These are phyloP conservation scores for Panicum miliaceum DNA, from an alignment of 176 grass and related monocot genomes.

Conservation along the genomic window DNA sequence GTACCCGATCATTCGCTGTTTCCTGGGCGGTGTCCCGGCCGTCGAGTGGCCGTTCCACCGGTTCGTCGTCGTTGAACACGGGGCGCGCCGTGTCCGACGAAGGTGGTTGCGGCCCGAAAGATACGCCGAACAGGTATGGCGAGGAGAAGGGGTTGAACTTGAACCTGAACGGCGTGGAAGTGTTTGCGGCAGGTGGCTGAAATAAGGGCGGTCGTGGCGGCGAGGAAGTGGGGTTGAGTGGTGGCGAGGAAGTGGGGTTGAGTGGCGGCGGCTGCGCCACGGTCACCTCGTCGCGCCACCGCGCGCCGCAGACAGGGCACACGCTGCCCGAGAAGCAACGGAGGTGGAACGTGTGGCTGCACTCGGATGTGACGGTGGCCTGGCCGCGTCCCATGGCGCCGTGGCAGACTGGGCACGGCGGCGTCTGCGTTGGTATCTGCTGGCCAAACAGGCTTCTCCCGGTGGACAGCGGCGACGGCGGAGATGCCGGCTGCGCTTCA, in stretches of 20 bases:
- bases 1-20: not conserved
- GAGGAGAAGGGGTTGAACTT: too few relatives aligned
- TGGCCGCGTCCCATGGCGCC: not conserved
- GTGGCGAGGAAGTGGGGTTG: not conserved
- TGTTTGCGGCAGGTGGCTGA: not conserved
- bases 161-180: too few relatives aligned
- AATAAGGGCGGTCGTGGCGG: not conserved
- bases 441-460: not conserved
- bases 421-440: not conserved
- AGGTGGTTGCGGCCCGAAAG: not conserved
- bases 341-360: not conserved
- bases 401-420: not conserved
- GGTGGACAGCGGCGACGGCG: not conserved
- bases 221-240: not conserved
- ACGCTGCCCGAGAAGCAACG: constrained; percentile 29
- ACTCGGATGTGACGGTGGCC: constrained; percentile 16
- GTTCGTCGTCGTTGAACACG: constrained; percentile 15
- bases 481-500: not conserved
- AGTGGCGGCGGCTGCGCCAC: not conserved
- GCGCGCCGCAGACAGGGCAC: constrained; percentile 52
- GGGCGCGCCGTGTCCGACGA: not conserved
- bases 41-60: constrained; percentile 1
- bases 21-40: not conserved
- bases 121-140: too few relatives aligned
- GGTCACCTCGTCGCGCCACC: constrained; percentile 38